phyloP scores from a whole-genome alignment of 495 filamentous ascomycete species.

The Daldinia loculata region DNA sequence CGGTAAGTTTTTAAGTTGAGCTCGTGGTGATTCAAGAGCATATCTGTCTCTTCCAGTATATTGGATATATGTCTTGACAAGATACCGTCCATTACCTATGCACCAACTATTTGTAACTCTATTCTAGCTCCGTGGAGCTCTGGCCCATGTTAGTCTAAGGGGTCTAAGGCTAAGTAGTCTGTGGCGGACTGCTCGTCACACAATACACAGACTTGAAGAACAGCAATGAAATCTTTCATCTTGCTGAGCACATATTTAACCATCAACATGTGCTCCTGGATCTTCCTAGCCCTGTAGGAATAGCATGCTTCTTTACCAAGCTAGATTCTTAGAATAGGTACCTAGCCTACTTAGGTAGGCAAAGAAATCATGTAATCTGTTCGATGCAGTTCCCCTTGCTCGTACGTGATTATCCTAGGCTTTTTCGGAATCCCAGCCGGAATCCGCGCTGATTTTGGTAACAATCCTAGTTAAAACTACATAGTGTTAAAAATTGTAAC shows the following conservation, averaged over 20 bases:
- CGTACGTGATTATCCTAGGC: neutral
- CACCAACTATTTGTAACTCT: constrained; percentile 13
- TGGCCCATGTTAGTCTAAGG: neutral
- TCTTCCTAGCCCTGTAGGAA: neutral
- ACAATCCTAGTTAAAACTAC: neutral
- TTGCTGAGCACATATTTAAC: neutral
- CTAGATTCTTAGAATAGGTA: neutral
- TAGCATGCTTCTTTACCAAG: neutral
- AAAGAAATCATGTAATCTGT: neutral
- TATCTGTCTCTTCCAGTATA: neutral
- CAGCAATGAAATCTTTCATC: neutral
- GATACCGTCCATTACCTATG: neutral
- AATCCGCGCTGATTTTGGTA: neutral
- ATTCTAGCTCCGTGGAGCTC: neutral
- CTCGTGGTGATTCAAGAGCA: constrained; percentile 1
- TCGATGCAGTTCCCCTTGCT: neutral
- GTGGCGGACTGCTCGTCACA: neutral
- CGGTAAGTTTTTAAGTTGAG: constrained; percentile 13
- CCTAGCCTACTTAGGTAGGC: neutral
- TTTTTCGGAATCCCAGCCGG: neutral
- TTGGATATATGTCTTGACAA: neutral
- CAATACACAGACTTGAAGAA: neutral
- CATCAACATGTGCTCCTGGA: neutral
- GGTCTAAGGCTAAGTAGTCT: constrained; percentile 1
- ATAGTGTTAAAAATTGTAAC: neutral